phyloP scores from a whole-genome alignment of 176 grass and related monocot species.

The Carex pumila region DNA sequence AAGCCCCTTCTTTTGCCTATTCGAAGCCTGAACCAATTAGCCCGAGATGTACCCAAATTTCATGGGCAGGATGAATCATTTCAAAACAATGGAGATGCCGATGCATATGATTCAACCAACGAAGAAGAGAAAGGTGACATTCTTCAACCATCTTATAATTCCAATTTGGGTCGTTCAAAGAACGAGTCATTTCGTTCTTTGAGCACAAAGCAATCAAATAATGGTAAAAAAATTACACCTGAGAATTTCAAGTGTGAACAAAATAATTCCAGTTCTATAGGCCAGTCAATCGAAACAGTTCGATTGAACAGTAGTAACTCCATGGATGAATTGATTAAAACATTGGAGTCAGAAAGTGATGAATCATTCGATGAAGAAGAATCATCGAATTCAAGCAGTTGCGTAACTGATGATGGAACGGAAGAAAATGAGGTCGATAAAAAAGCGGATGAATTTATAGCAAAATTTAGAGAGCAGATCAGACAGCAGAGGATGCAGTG shows the following conservation, averaged over 20 bases:
- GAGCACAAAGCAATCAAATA: background rate
- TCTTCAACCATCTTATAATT: background rate
- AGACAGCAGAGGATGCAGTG: constrained; percentile 52
- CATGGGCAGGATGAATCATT: background rate
- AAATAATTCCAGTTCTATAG: background rate
- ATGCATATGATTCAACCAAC: background rate
- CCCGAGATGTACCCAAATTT: background rate
- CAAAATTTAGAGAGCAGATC: constrained; percentile 92
- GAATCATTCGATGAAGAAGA: constrained; percentile 37
- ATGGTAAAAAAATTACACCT: constrained; percentile 1
- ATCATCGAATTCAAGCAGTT: constrained; percentile 34
- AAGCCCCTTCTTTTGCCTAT: constrained; percentile 44
- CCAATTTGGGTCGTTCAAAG: background rate
- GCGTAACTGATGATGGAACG: constrained; percentile 1
- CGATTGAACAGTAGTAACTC: background rate
- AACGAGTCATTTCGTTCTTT: background rate
- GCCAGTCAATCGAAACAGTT: background rate
- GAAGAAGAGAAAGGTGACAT: constrained; percentile 10
- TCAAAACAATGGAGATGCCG: background rate
- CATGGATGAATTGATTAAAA: constrained; percentile 19
- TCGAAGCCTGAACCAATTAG: constrained; percentile 39
- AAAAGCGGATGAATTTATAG: constrained; percentile 94
- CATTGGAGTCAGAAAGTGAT: constrained; percentile 17
- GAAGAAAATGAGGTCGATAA: constrained; percentile 61
- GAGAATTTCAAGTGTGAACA: constrained; percentile 1